Conservation (phyloP, 2,329 filamentous ascomycete species). For the Colletotrichum caudatum region DNA sequence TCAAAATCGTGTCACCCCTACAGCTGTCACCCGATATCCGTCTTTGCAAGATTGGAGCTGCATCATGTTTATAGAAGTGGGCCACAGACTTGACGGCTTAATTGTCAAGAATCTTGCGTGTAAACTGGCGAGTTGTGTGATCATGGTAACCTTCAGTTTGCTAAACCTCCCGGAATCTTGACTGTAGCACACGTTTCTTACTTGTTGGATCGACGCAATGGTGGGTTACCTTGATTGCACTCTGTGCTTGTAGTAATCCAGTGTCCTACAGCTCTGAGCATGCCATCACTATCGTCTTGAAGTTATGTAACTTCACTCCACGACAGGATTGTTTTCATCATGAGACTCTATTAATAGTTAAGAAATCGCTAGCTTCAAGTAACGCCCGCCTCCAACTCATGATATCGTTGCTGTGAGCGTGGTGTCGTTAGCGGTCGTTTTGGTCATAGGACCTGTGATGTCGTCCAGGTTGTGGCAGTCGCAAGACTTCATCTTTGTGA, state of each 20-base stretch:
- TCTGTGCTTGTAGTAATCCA: too few species aligned
- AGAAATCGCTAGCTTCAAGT: rapidly evolving
- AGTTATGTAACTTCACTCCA: neutral
- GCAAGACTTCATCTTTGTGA: constrained; percentile 26
- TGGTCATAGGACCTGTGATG: neutral
- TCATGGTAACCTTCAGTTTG: neutral
- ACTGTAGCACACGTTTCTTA: neutral
- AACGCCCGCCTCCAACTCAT: neutral
- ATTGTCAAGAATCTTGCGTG: neutral
- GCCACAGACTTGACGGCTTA: neutral
- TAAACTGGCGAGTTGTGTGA: neutral
- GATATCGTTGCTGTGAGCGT: constrained; percentile 28
- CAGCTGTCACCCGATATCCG: neutral
- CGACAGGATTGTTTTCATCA: neutral
- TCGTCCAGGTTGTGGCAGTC: constrained; percentile 22
- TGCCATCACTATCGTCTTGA: neutral
- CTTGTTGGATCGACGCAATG: neutral
- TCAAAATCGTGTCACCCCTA: neutral
- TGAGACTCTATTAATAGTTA: neutral
- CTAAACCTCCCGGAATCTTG: neutral
- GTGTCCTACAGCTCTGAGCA: too few species aligned
- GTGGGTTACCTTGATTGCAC: too few species aligned
- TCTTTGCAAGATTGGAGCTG: neutral
- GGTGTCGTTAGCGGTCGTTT: neutral
- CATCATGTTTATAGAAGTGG: neutral